Conservation (phyloP, 1,284 basidiomycete species). For the Moesziomyces sp. region DNA sequence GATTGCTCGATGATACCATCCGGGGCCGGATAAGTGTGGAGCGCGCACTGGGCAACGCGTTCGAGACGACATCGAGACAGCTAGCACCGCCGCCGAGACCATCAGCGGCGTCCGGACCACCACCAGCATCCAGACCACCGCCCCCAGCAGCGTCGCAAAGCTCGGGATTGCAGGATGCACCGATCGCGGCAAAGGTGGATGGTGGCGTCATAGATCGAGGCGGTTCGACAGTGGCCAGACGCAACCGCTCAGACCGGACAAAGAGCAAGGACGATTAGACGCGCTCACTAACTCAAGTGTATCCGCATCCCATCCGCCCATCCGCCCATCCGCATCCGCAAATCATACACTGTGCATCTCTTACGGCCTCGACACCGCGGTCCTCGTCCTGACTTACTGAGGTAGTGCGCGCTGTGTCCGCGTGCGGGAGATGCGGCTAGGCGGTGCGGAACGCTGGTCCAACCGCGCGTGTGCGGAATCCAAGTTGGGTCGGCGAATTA, state of each 20-base stretch:
- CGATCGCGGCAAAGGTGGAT: no score
- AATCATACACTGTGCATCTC: background rate
- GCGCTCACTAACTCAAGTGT: background rate
- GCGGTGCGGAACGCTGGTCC: no score
- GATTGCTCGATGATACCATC: slow-evolving; percentile 48
- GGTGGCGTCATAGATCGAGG: no score
- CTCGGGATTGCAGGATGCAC: no score
- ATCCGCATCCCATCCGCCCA: no score
- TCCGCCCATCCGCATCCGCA: background rate
- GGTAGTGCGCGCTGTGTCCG: no score
- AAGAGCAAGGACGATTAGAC: slow-evolving; percentile 27
- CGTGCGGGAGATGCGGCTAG: no score
- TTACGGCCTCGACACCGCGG: no score
- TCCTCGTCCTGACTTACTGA: no score
- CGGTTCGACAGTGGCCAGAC: background rate
- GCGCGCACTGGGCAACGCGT: slow-evolving; percentile 36
- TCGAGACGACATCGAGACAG: slow-evolving; percentile 27
- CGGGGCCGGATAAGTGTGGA: slow-evolving; percentile 54
- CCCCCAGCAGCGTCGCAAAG: background rate
- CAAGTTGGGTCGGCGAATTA: no score
- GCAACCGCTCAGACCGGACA: slow-evolving; percentile 23
- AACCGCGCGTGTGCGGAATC: no score
- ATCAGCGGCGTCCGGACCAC: background rate
- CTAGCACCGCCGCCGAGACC: slow-evolving; percentile 1
- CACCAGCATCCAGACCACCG: background rate